These are phyloP conservation scores for Terfezia boudieri DNA, from an alignment of 495 filamentous ascomycete species.

Conservation along the genomic window DNA sequence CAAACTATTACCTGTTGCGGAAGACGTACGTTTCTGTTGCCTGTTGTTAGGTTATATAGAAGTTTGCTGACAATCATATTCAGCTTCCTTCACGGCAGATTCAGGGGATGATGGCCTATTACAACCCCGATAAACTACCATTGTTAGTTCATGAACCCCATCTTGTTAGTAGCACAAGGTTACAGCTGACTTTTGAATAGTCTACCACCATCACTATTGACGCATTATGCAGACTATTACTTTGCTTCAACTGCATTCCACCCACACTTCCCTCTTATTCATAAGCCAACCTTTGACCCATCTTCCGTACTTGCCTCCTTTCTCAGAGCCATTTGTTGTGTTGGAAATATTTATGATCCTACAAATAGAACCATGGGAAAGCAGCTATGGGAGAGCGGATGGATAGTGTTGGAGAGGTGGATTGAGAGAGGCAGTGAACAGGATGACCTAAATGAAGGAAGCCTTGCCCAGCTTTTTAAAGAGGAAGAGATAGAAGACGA, in stretches of 20 bases:
- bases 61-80: not conserved
- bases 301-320: slow-evolving; percentile 13
- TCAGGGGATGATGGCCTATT: slow-evolving; percentile 9
- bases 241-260: slow-evolving; percentile 14
- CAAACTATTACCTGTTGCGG: slow-evolving; percentile 7
- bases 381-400: slow-evolving; percentile 16
- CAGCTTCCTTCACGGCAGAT: not conserved
- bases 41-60: not conserved
- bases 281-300: slow-evolving; percentile 14
- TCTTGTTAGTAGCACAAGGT: not conserved
- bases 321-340: slow-evolving; percentile 12
- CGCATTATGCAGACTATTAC: slow-evolving; percentile 15
- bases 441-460: slow-evolving; percentile 3
- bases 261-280: slow-evolving; percentile 13
- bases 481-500: slow-evolving; percentile 3
- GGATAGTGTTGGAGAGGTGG: slow-evolving; percentile 15
- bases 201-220: slow-evolving; percentile 12
- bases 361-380: slow-evolving; percentile 12
- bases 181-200: not conserved
- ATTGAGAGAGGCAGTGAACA: slow-evolving; percentile 13
- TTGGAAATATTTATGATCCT: slow-evolving; percentile 13
- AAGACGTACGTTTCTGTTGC: slow-evolving; percentile 6
- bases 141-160: slow-evolving; percentile 5
- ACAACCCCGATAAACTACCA: slow-evolving; percentile 11
- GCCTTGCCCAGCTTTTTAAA: not conserved